Percentiles rank a stretch among this genome's conserved stretches.
These are phyloP conservation scores for Cucurbita ficifolia DNA, from an alignment of 306 rosid genomes.

Conservation along the genomic window DNA sequence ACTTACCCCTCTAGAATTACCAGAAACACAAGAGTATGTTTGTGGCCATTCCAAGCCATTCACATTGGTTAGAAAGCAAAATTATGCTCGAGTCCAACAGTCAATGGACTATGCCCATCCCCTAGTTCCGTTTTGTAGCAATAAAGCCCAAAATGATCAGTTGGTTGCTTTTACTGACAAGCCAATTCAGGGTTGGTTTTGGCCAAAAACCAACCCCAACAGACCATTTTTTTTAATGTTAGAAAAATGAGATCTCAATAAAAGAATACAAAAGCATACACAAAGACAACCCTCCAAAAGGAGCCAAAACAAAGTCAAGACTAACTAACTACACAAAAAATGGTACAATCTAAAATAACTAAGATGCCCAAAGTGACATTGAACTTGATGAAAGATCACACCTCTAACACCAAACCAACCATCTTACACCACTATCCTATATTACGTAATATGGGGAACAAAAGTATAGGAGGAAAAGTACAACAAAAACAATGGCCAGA, in stretches of 20 bases:
- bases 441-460: background rate
- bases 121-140: background rate
- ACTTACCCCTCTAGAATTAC: background rate
- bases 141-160: background rate
- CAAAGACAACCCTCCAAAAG: background rate
- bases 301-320: background rate
- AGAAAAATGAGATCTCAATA: background rate
- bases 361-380: too few species aligned
- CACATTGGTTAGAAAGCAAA: background rate
- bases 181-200: background rate
- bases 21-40: background rate
- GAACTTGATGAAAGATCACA: background rate
- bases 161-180: background rate
- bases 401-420: background rate
- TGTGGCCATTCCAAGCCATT: background rate
- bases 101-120: background rate
- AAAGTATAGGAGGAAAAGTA: background rate
- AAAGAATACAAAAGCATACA: background rate
- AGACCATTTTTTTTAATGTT: background rate
- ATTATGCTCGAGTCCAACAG: background rate
- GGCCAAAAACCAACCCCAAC: background rate
- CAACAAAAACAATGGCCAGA: background rate
- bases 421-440: background rate
- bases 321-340: background rate
- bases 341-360: background rate